Conservation (phyloP, 2,329 filamentous ascomycete genomes). For the Nannizziopsis barbatae region DNA sequence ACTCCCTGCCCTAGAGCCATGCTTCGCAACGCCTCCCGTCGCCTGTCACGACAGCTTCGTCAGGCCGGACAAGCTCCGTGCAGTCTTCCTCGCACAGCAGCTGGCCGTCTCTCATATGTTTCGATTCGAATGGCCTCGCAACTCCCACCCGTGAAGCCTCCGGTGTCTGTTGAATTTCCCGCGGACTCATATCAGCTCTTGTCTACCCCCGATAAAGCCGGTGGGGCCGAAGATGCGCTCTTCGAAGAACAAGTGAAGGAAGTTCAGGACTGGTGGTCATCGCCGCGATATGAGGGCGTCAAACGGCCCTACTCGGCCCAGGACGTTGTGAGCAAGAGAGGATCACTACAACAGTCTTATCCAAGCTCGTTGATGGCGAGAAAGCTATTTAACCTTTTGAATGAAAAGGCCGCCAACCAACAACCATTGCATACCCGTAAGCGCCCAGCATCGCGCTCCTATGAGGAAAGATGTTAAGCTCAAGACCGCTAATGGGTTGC, state of each 20-base stretch:
- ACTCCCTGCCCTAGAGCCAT: constrained; percentile 16
- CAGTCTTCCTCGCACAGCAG: constrained; percentile 20
- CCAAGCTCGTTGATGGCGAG: constrained; percentile 89
- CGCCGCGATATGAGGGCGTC: constrained; percentile 75
- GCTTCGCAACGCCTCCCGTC: constrained; percentile 29
- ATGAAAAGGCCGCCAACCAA: constrained; percentile 63
- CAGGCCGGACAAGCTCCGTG: constrained; percentile 12
- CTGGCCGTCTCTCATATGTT: constrained; percentile 29
- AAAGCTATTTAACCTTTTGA: constrained; percentile 84
- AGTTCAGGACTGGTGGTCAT: constrained; percentile 83
- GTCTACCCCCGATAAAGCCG: constrained; percentile 63
- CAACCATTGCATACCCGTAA: constrained; percentile 87
- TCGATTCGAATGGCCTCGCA: constrained; percentile 44
- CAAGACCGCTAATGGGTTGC: neutral
- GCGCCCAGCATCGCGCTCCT: constrained; percentile 22
- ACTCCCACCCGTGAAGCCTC: constrained; percentile 46
- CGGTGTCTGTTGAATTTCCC: constrained; percentile 49
- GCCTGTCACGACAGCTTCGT: constrained; percentile 25
- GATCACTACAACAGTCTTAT: constrained; percentile 74
- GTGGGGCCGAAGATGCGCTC: constrained; percentile 69
- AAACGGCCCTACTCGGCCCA: constrained; percentile 81
- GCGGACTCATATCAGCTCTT: constrained; percentile 80
- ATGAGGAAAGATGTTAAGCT: constrained; percentile 5
- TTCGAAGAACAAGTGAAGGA: constrained; percentile 75
- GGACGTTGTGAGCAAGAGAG: constrained; percentile 87